Base-by-base conservation (phyloP, 2,329 filamentous ascomycete genomes). In the Sordariomycetes sp. region DNA sequence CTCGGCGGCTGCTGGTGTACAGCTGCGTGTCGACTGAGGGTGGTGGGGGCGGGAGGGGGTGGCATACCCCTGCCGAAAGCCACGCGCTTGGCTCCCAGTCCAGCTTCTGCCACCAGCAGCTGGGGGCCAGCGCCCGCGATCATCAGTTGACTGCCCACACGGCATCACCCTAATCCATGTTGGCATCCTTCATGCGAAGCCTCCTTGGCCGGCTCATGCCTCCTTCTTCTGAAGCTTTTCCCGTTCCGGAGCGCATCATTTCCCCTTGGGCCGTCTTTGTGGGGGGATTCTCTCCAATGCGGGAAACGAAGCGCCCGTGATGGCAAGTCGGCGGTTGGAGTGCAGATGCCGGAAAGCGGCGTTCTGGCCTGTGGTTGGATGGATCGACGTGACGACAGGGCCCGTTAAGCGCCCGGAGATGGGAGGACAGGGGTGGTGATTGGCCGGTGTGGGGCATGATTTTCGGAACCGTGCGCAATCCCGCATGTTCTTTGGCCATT, bases 1-100 rank as follows among this genome's bases (percentile, higher is more conserved):
- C 55, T 40, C 25, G 55, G 57, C 57, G 57, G 57, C 57, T 58
- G 57, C 34, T 58, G 57, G 40, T 54, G 57, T 48, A 32, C 57
- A 24, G 50, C 34, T 24, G 16, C 35, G 57, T 35, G 57, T 54
- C 57, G 35, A 58, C 28, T 8, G 28, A 8, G 8, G 28, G 57
- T 54, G 40, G 40, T 46, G 50, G 52, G 57, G 51, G 57, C 57
- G 46, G 48, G 52, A 24, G 28, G 46, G 46, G 46, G 46, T 50
- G 46, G 46, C 12, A 40, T 53, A 53, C 51, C 51, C 51, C 51
- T 53, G 51, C 24, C 24, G 18, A 12, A n/a, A 24, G 20, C 2
- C 16, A 46, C 40, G 16, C n/a, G 40, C 40, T n/a, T n/a, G n/a
- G 40, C 16, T n/a, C 16, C 40, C 16, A 46, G 40, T 14, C 18